These are phyloP conservation scores for Arthrinium phaeospermum DNA, from an alignment of 2,329 filamentous ascomycete genomes.

Conservation along the genomic window DNA sequence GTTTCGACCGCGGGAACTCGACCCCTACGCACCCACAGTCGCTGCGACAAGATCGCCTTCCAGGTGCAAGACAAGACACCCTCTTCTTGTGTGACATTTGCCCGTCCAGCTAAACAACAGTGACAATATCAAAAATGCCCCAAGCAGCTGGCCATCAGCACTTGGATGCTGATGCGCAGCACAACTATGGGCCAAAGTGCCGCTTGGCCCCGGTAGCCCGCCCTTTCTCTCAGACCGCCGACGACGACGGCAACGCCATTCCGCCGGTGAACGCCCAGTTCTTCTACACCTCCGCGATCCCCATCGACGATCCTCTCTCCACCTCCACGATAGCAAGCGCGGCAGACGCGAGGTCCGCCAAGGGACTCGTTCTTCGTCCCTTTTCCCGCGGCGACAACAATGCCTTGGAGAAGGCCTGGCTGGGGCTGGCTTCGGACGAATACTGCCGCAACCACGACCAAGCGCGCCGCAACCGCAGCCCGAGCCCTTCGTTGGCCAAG, in stretches of 20 bases:
- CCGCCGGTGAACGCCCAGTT: constrained; percentile 74
- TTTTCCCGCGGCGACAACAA: constrained; percentile 82
- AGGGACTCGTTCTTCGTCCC: constrained; percentile 68
- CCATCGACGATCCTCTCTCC: constrained; percentile 89
- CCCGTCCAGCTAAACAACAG: constrained; percentile 14
- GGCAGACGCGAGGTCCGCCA: constrained; percentile 57
- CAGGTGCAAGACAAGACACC: constrained; percentile 10
- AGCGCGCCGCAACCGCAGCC: constrained; percentile 40
- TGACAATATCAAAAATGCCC: constrained; percentile 31
- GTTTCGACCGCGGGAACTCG: background rate
- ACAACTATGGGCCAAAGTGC: constrained; percentile 67
- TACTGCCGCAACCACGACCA: constrained; percentile 54
- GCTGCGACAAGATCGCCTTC: background rate
- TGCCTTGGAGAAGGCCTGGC: constrained; percentile 80
- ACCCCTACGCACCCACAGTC: background rate
- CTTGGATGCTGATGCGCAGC: constrained; percentile 37
- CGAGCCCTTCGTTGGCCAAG: constrained; percentile 41
- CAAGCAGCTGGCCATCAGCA: constrained; percentile 29
- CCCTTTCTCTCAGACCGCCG: constrained; percentile 39
- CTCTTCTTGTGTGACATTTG: constrained; percentile 9
- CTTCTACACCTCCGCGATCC: constrained; percentile 82
- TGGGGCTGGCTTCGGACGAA: constrained; percentile 58
- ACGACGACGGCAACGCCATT: constrained; percentile 46
- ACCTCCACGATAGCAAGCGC: constrained; percentile 59
- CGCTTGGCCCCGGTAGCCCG: constrained; percentile 55